Conservation (phyloP, 306 rosid species). For the Acacia acuminata region DNA sequence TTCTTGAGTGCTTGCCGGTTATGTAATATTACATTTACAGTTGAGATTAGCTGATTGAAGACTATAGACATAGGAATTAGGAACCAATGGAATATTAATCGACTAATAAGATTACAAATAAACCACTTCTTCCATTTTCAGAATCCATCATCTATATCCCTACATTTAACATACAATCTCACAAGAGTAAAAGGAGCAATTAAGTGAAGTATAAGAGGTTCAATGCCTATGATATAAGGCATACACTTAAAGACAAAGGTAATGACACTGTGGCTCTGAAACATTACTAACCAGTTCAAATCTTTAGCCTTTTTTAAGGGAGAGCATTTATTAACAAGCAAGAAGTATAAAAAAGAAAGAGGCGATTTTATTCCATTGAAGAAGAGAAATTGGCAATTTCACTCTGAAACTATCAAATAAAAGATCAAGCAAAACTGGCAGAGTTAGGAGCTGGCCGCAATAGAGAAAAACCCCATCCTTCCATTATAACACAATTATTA, state of each 20-base stretch:
- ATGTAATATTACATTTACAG: constrained; percentile 13
- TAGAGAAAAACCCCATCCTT: neutral
- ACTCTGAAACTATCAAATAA: constrained; percentile 19
- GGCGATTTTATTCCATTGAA: constrained; percentile 23
- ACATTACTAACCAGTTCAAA: neutral
- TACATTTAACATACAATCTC: constrained; percentile 6
- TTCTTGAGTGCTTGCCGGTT: neutral
- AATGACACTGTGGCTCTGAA: constrained; percentile 2
- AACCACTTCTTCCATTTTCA: constrained; percentile 12
- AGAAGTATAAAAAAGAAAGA: constrained; percentile 14
- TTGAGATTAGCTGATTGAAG: constrained; percentile 6
- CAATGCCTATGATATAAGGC: neutral
- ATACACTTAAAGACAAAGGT: constrained; percentile 14
- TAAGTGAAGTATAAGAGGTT: constrained; percentile 10
- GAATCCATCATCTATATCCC: neutral
- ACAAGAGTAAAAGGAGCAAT: constrained; percentile 8
- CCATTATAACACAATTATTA: constrained; percentile 8
- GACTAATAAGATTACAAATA: constrained; percentile 2
- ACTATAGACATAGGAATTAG: neutral
- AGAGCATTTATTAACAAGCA: neutral
- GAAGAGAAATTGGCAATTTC: constrained; percentile 14
- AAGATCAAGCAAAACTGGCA: constrained; percentile 5
- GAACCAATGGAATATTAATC: constrained; percentile 22
- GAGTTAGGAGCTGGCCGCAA: constrained; percentile 5
- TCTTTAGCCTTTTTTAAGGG: neutral